Base-by-base conservation (phyloP, 305 asterid species). In the Plantago lanceolata region DNA sequence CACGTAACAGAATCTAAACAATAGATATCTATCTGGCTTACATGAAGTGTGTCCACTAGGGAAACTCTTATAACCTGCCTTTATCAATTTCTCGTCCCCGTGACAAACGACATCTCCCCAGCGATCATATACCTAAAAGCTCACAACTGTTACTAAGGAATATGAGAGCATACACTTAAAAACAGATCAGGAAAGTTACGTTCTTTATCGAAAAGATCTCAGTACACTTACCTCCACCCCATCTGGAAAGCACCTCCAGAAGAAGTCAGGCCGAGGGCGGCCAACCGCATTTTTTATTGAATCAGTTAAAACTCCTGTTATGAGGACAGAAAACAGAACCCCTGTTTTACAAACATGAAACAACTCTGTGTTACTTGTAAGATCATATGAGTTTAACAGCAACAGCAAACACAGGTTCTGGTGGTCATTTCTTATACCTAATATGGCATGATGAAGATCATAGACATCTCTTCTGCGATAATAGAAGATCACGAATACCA, bases 221-320 rank as follows among this genome's bases (percentile, higher is more conserved):
- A 57, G 61, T 65, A 68, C 63, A 65, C 93, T 67, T 72, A 82
- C 95, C 65, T 86, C 96, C 62, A 65, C 77, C 63, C 96, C 95
- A 79, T 88, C 92, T 26, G 97, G 97, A 75, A 90, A 90, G 81
- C 97, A 90, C 61, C 95, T 83, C 97, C 97, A 88, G 59, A 90
- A 90, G 82, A 88, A 90, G 80, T 88, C 86, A 19, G 97, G 97
- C 56, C 96, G 85, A 70, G 96, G 97, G 50, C 95, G 84, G 49
- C 97, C 97, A 51, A 84, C 95, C 43, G 95, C 83, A 73, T 75
- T 83, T 81, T 90, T 88, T 69, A 86, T 77, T 51, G 83, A 82
- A 63, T 76, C 87, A 45, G 95, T 86, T 59, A 88, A 61, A 48
- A 88, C 96, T 26, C 77, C 94, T 0, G 96, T 86, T 59, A 88